Base-by-base conservation (phyloP, 202 grass and related monocot species). In the Digitaria exilis region DNA sequence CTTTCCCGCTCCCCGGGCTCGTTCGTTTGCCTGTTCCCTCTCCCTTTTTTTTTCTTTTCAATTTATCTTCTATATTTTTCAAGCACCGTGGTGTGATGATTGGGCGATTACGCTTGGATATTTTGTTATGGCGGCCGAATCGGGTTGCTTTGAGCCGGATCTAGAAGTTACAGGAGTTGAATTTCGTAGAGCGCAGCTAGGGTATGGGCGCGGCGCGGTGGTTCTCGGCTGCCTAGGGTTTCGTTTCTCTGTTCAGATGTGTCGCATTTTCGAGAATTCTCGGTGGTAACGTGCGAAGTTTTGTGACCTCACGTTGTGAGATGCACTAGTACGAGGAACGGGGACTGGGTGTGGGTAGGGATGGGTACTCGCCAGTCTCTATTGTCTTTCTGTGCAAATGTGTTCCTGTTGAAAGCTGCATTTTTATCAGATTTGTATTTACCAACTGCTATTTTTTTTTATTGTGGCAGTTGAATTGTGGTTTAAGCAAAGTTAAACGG, bases 401-500 rank as follows among this genome's bases (percentile, higher is more conserved):
- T 21, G 9, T 69, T 31, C 32, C 28, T 18, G 15, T 39, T 61
- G 44, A n/a, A 56, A 78, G 32, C 19, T 56, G 19, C 44, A 11
- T 43, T 18, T 22, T 6, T 62, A 9, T 26, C 19, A 2, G 6
- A 8, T 31, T 12, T 6, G 11, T 85, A 60, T 82, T 78, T 76
- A 71, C 34, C 6, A 26, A 60, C 26, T 9, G 1, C 17, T n/a
- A 7, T n/a, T 21, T 45, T 17, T 9, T 4, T 6, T 16, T 9
- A 9, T 31, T 51, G 0, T 60, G 19, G 49, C 66, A 90, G 84
- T 67, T 31, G 26, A 83, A 61, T 73, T 73, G 34, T 19, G 39
- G 7, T 46, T 42, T 4, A 12, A 72, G 25, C 32, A n/a, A 28
- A 43, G 32, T 18, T 14, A 42, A 9, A 55, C 21, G 35, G 22